A percentile compares a stretch with the other conserved stretches of the same genome.
phyloP scores from a whole-genome alignment of 1,284 basidiomycete species.

The Heterobasidion annosum region DNA sequence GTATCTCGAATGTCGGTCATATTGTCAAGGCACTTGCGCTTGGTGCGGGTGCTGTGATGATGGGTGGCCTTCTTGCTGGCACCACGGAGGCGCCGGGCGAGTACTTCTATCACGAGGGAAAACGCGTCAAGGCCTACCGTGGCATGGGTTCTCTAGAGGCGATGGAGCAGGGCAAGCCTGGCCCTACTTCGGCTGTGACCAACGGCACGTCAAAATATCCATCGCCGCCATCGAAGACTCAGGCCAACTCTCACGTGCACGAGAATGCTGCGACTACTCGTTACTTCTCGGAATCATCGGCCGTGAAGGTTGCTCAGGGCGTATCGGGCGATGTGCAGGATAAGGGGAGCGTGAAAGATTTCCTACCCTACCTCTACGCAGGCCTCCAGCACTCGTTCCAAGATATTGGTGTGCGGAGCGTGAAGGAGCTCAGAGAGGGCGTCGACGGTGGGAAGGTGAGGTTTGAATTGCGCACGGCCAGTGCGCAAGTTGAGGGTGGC shows the following conservation, averaged over 20 bases:
- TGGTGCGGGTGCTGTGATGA: constrained; percentile 96
- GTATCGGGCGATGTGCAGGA: constrained; percentile 97
- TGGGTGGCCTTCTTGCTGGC: constrained; percentile 94
- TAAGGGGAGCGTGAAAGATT: constrained; percentile 89
- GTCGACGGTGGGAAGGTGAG: constrained; percentile 66
- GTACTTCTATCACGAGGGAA: constrained; percentile 98
- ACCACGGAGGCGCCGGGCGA: constrained; percentile 97
- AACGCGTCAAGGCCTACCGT: constrained; percentile 97
- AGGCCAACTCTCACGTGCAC: constrained; percentile 19
- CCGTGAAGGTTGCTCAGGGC: constrained; percentile 96
- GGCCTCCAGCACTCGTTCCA: constrained; percentile 96
- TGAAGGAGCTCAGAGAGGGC: constrained; percentile 53
- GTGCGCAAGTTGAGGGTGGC: constrained; percentile 93
- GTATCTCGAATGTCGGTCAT: constrained; percentile 93
- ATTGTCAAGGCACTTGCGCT: constrained; percentile 95
- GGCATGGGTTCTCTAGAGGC: constrained; percentile 90
- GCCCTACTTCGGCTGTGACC: constrained; percentile 16
- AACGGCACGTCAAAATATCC: constrained; percentile 29
- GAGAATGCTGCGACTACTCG: constrained; percentile 96
- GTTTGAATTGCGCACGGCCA: constrained; percentile 93
- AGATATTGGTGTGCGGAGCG: constrained; percentile 79
- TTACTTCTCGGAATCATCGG: constrained; percentile 94
- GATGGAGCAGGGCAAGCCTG: constrained; percentile 80
- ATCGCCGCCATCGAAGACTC: constrained; percentile 15
- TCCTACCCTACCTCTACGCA: constrained; percentile 87